Base-by-base conservation (phyloP, 148 eudicot species). In the Rhododendron griersonianum region DNA sequence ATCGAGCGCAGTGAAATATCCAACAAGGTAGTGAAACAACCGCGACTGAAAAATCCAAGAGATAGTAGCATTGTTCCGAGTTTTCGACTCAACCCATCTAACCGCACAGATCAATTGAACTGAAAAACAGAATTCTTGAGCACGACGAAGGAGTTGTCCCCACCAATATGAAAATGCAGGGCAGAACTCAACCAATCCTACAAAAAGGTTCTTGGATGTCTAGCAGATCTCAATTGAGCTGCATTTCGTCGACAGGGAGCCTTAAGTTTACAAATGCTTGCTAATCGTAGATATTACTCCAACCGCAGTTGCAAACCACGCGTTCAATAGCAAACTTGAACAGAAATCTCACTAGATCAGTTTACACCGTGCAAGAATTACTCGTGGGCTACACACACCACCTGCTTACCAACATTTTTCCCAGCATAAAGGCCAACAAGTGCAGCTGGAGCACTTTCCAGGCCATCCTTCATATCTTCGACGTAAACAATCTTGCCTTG, bases 351-450 rank as follows among this genome's bases (percentile, higher is more conserved):
- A 28, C 75, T 69, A 11, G 75, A 69, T 30, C 76, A 71, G 39
- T 28, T 69, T 28, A 69, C 5, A 23, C 21, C 11, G 0, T 0
- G 45, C 7, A 75, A 78, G 30, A 21, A 81, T 93, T 87, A 92
- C 50, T 89, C 90, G 5, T 18, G 87, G 21, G 94, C 92, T 35
- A 95, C 92, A 85, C 93, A 84, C 35, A 95, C 88, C 65, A 93
- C 95, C 82, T 95, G 95, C 84, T 95, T 95, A 35, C 98, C 98
- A 19, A 95, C 88, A 82, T 95, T 95, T 82, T 92, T 88, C 41
- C 98, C 98, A 0, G 94, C 86, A 84, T 91, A 95, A 71, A 95
- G 91, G 3, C 95, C 98, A 53, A 83, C 95, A 69, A 95, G 89
- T 44, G 98, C 97, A 88, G 91, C 79, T 0, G 98, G 96, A 47